Evolutionary conservation across 179 eudicot genomes (phyloP).

Genomic region (Carnegiea gigantea): DNA sequence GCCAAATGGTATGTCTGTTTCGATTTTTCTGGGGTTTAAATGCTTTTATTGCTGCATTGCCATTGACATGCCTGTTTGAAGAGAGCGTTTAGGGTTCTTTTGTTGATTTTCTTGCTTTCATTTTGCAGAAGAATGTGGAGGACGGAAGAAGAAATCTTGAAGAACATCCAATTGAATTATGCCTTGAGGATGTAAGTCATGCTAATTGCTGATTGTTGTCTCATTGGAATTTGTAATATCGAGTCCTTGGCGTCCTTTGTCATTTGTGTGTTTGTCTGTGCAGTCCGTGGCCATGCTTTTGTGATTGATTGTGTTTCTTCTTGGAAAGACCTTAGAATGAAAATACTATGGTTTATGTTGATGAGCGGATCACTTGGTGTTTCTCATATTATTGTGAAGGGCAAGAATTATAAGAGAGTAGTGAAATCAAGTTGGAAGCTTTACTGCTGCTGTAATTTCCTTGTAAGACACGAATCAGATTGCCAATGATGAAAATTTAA

Average conservation of each 20-base stretch:
- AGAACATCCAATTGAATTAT: background rate
- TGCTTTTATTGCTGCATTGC: too few relatives aligned
- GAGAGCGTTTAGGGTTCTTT: background rate
- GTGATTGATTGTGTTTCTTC: background rate
- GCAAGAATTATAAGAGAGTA: background rate
- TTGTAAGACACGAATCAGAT: background rate
- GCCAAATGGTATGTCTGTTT: constrained; percentile 12
- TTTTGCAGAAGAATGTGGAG: constrained; percentile 16
- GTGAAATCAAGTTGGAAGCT: too few relatives aligned
- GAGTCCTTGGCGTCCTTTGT: background rate
- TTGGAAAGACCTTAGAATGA: background rate
- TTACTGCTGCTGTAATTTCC: background rate
- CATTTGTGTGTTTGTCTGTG: background rate
- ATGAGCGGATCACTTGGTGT: background rate
- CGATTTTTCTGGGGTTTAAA: background rate
- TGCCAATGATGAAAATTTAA: background rate
- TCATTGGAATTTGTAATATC: background rate
- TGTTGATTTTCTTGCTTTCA: background rate
- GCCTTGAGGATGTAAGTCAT: constrained; percentile 16
- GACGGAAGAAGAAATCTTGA: background rate
- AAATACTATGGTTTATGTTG: background rate
- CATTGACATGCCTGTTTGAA: background rate
- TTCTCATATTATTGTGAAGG: background rate
- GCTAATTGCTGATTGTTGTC: background rate
- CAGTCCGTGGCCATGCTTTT: background rate